Percentiles rank a stretch among this genome's conserved stretches.
These are phyloP conservation scores for Closterium sp. DNA, from an alignment of 139 green algal genomes.

Conservation along the genomic window DNA sequence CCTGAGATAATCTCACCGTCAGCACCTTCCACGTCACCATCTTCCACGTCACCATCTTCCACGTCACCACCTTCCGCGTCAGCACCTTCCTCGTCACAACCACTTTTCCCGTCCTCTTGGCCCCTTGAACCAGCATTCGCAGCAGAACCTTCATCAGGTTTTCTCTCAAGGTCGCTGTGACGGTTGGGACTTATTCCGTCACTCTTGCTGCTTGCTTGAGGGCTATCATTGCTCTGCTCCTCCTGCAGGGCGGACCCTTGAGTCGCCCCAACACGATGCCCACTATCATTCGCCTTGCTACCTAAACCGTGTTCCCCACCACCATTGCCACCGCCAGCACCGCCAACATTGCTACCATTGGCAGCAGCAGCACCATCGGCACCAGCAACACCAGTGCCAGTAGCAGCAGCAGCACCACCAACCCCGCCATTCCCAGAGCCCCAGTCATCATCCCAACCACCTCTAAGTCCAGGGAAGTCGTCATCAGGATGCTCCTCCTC, in stretches of 20 bases:
- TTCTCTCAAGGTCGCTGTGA: no score
- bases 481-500: not conserved
- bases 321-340: not conserved
- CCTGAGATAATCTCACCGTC: not conserved
- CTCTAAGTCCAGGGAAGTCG: not conserved
- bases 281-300: no score
- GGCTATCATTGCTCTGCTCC: no score
- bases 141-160: not conserved
- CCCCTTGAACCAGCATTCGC: not conserved
- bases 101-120: not conserved
- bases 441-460: not conserved
- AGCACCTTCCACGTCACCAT: not conserved
- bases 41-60: not conserved
- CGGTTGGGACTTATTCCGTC: no score
- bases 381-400: not conserved
- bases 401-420: not conserved
- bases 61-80: no score
- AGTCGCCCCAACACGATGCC: no score
- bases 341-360: no score
- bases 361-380: not conserved
- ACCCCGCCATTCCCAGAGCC: not conserved
- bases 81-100: not conserved
- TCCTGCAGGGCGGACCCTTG: no score
- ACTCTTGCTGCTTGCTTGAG: no score
- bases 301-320: no score